Evolutionary conservation across 805 yeast species (phyloP).

Genomic region (Komagataella pseudopastoris): DNA sequence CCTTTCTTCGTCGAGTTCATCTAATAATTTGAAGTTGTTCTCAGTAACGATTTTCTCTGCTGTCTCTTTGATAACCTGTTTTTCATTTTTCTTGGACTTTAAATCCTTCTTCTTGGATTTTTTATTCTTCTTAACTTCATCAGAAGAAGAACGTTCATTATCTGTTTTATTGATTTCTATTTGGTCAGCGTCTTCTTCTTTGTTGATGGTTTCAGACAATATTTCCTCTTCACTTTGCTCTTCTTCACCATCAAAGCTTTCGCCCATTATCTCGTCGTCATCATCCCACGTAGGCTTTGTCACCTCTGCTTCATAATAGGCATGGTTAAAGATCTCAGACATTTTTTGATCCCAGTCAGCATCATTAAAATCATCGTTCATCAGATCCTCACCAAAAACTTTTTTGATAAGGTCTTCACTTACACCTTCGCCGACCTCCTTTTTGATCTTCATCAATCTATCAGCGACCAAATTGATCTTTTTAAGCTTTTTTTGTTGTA

Average conservation of each 20-base stretch:
- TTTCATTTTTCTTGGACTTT: constrained; percentile 43
- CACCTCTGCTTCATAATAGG: constrained; percentile 46
- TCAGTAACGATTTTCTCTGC: constrained; percentile 75
- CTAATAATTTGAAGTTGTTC: constrained; percentile 49
- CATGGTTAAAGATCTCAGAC: constrained; percentile 77
- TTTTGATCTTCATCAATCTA: constrained; percentile 47
- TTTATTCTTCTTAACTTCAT: constrained; percentile 6
- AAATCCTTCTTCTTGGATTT: constrained; percentile 17
- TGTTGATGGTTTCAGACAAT: constrained; percentile 8
- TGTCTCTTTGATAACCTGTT: constrained; percentile 42
- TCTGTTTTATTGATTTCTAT: not conserved
- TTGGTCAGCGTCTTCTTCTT: not conserved
- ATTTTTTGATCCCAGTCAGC: constrained; percentile 84
- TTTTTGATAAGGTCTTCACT: constrained; percentile 44
- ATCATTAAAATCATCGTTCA: constrained; percentile 82
- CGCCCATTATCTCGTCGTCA: constrained; percentile 39
- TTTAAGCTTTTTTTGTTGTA: constrained; percentile 59
- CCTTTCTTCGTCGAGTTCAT: constrained; percentile 54
- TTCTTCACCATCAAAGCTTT: constrained; percentile 25
- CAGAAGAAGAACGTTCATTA: not conserved
- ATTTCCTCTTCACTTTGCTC: constrained; percentile 22
- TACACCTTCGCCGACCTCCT: constrained; percentile 55
- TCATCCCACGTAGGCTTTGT: constrained; percentile 57
- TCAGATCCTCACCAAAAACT: constrained; percentile 61
- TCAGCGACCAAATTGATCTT: constrained; percentile 72